Base-by-base conservation (phyloP, 495 filamentous ascomycete species). In the Sordaria brevicollis region DNA sequence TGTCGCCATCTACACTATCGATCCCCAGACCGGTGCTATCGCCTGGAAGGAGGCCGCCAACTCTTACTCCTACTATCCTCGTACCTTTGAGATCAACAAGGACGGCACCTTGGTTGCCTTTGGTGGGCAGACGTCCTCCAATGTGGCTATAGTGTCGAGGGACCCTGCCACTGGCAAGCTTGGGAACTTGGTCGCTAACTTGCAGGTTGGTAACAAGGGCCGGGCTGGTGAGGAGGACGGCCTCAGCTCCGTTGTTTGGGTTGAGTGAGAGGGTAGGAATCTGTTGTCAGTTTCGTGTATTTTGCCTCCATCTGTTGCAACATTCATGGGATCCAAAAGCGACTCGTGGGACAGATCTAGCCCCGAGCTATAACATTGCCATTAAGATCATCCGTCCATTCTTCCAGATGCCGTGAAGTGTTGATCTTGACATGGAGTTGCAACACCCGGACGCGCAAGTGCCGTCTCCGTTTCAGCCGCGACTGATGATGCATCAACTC, bases 81-180 rank as follows among this genome's bases (percentile, higher is more conserved):
- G 90, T 8, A 88, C 88, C 4, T 87, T 92, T 76, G 82, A 83
- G 13, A 80, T 92, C 65, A 91, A 89, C 74, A 84, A 85, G 71
- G 83, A 81, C 0, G 89, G 90, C 0, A 83, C 84, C 68, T 73
- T 90, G 65, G 85, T 88, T 1, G 89, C 89, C 0, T 83, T 92
- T 38, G 89, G 88, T 5, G 83, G 90, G 37, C 89, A 91, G 80
- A 84, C 82, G 4, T 88, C 84, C 68, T 81, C 84, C 25, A 86
- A 84, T 65, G 88, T 92, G 0, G 89, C 83, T 2, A 85, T 92
- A 73, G 79, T 91, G 41, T 75, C 79, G 72, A 77, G 89, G 11
- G 85, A 91, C 76, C 74, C 78, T 0, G 70, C 76, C 19, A 88
- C 84, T 0, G 90, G 90, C 0, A 80, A 81, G 70, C 75, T 91